These are phyloP conservation scores for Fusarium dimerum DNA, from an alignment of 2,329 filamentous ascomycete genomes.

Conservation along the genomic window DNA sequence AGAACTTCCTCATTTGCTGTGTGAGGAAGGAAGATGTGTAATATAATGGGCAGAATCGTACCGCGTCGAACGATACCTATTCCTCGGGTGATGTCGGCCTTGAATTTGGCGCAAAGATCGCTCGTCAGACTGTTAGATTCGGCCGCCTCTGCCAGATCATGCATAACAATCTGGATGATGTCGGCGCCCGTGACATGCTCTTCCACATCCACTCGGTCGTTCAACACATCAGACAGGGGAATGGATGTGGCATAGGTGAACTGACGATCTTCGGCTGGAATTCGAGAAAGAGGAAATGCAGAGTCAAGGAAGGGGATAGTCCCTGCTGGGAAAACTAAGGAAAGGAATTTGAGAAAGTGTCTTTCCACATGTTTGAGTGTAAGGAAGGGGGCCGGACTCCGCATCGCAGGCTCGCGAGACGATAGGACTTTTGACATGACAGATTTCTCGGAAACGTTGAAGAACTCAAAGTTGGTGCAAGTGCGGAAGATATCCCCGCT, in stretches of 20 bases:
- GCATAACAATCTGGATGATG: constrained; percentile 63
- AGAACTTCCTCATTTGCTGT: constrained; percentile 21
- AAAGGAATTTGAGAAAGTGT: constrained; percentile 70
- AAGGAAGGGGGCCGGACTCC: constrained; percentile 57
- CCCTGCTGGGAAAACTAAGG: constrained; percentile 56
- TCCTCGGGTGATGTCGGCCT: constrained; percentile 55
- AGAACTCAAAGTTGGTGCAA: constrained; percentile 76
- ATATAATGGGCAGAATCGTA: constrained; percentile 60
- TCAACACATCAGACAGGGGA: constrained; percentile 56
- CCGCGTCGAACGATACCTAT: constrained; percentile 63
- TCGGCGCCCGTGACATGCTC: constrained; percentile 67
- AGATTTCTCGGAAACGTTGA: constrained; percentile 65
- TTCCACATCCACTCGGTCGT: constrained; percentile 59
- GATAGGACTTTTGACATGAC: constrained; percentile 23
- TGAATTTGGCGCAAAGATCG: constrained; percentile 34
- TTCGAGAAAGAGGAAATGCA: constrained; percentile 64
- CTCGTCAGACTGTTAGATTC: constrained; percentile 16
- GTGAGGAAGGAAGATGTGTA: constrained; percentile 46
- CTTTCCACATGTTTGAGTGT: constrained; percentile 68
- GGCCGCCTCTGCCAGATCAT: constrained; percentile 13
- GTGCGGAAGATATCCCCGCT: constrained; percentile 61
- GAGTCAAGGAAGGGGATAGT: constrained; percentile 61
- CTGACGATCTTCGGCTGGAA: constrained; percentile 59
- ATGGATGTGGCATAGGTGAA: constrained; percentile 70
- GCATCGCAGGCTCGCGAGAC: constrained; percentile 27